phyloP scores from a whole-genome alignment of 345 rosid species.

The Murraya paniculata region DNA sequence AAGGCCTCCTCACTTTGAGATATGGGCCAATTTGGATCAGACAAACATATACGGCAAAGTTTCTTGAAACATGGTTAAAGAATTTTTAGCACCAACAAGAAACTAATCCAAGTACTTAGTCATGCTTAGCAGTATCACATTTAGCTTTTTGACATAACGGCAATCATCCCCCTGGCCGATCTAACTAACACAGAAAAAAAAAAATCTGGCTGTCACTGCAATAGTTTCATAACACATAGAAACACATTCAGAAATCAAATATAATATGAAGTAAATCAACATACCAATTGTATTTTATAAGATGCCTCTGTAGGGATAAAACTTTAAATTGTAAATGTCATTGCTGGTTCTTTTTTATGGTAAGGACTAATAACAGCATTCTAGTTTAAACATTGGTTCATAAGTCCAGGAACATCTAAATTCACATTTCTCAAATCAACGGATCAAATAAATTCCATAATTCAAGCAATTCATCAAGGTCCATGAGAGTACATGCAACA shows the following conservation, averaged over 20 bases:
- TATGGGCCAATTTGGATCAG: background rate
- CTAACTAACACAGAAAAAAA: background rate
- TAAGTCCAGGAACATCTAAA: background rate
- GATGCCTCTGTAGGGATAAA: background rate
- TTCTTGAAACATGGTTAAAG: background rate
- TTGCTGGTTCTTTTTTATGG: background rate
- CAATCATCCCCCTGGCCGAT: background rate
- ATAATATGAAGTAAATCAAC: background rate
- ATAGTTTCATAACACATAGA: background rate
- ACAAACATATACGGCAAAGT: background rate
- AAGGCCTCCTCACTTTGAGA: background rate
- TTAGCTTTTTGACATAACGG: background rate
- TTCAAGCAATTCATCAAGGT: background rate
- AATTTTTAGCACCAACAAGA: background rate
- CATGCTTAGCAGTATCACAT: background rate
- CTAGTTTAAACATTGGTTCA: background rate
- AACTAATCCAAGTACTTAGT: background rate
- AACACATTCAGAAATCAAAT: background rate
- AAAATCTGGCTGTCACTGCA: background rate
- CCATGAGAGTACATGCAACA: background rate
- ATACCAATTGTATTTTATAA: no score
- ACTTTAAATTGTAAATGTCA: background rate
- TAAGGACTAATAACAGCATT: background rate
- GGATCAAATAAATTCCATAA: background rate
- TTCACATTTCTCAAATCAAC: background rate